Percentiles rank a stretch among this genome's conserved stretches.
phyloP scores from a whole-genome alignment of 192 early-diverging fungal genomes.

The Linnemannia elongata region DNA sequence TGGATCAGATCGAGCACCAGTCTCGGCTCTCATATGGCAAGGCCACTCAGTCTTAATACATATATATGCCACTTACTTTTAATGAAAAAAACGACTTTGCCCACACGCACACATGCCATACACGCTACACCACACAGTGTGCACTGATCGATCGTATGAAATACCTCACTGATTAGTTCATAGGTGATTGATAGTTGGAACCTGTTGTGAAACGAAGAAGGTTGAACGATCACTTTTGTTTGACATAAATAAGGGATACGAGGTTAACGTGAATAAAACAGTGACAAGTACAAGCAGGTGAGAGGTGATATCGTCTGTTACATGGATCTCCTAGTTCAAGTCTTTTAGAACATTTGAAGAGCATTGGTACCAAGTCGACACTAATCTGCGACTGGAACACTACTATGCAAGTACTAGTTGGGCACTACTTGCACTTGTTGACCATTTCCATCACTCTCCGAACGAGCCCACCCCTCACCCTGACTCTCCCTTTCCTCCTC shows the following conservation, averaged over 20 bases:
- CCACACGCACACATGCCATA: background rate
- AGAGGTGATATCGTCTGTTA: no score
- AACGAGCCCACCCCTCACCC: background rate
- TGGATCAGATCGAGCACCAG: constrained; percentile 53
- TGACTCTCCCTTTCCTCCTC: background rate
- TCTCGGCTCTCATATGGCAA: constrained; percentile 31
- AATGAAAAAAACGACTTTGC: background rate
- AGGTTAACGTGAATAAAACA: no score
- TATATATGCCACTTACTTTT: background rate
- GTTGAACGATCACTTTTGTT: constrained; percentile 1
- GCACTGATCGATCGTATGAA: background rate
- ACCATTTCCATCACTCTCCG: background rate
- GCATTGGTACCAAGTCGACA: background rate
- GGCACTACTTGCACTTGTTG: background rate
- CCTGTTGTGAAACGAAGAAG: background rate
- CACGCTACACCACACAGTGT: no score
- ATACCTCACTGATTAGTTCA: background rate
- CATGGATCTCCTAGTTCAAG: no score
- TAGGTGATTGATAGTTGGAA: background rate
- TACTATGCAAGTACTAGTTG: background rate
- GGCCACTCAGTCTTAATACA: background rate
- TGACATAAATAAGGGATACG: no score
- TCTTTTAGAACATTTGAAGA: background rate
- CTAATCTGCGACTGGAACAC: background rate
- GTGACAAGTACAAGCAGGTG: no score